Evolutionary conservation across 192 early-diverging fungal species (phyloP).

Genomic region (Backusella westeae): DNA sequence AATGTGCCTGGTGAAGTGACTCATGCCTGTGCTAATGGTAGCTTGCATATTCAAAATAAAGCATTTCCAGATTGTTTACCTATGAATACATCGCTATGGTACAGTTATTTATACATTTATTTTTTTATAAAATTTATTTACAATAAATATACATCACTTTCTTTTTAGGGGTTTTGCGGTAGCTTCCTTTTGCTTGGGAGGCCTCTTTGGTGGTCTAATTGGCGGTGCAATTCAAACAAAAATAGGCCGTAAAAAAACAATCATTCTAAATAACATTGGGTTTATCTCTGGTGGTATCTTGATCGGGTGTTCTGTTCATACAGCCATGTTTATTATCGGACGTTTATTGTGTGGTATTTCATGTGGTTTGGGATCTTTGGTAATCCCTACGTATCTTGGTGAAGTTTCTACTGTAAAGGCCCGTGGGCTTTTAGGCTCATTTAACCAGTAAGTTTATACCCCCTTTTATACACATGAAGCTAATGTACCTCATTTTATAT

Average conservation of each 20-base stretch:
- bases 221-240: constrained; percentile 44
- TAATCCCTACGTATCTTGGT: constrained; percentile 67
- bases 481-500: neutral
- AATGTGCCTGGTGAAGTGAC: constrained; percentile 41
- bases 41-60: neutral
- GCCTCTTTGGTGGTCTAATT: constrained; percentile 48
- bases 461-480: neutral
- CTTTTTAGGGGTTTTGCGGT: constrained; percentile 40
- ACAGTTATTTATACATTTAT: neutral
- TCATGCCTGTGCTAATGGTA: constrained; percentile 19
- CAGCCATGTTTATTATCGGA: constrained; percentile 66
- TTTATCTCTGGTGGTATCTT: constrained; percentile 66
- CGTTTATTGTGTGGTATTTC: constrained; percentile 73
- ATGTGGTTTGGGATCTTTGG: constrained; percentile 63
- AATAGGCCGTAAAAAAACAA: constrained; percentile 49
- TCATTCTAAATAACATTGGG: constrained; percentile 65
- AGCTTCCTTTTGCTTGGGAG: constrained; percentile 50
- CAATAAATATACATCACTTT: neutral
- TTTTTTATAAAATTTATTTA: neutral
- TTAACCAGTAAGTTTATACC: constrained; percentile 50
- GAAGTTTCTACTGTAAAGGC: constrained; percentile 71
- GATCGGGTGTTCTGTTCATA: constrained; percentile 59
- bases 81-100: constrained; percentile 31
- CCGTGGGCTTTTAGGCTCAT: constrained; percentile 67
- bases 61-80: constrained; percentile 34